These are phyloP conservation scores for Furcasterigmium furcatum DNA, from an alignment of 2,329 filamentous ascomycete genomes.

Conservation along the genomic window DNA sequence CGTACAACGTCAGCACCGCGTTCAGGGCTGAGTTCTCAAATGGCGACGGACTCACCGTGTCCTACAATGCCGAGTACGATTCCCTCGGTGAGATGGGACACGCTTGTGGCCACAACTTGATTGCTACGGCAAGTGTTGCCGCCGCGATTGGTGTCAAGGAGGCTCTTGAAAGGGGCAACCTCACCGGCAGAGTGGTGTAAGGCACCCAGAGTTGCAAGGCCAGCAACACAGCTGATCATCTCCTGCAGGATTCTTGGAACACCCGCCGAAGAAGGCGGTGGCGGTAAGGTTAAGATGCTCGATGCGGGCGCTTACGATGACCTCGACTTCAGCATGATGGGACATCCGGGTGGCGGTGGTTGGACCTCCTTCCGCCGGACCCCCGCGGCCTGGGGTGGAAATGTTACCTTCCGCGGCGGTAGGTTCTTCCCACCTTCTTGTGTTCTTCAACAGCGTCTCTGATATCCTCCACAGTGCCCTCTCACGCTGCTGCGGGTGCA, in stretches of 20 bases:
- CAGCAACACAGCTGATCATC: conserved; percentile 33
- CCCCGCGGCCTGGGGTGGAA: no score
- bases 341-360: no score
- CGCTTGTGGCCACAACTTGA: conserved; percentile 40
- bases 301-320: conserved; percentile 34
- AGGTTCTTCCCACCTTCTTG: no score
- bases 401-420: no score
- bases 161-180: no score
- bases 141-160: no score
- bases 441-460: no score
- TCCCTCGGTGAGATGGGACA: conserved; percentile 35
- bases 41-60: conserved; percentile 30
- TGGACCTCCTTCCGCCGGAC: no score
- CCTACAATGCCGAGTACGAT: conserved; percentile 37
- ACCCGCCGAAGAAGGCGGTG: conserved; percentile 46
- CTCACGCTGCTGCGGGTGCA: conserved; percentile 33
- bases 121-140: conserved; percentile 30
- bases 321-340: conserved; percentile 22
- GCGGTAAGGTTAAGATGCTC: conserved; percentile 43
- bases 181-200: conserved; percentile 46
- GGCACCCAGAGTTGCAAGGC: conserved; percentile 41
- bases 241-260: conserved; percentile 45
- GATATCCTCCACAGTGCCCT: no score
- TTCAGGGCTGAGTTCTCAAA: conserved; percentile 37
- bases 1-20: conserved; percentile 37